A percentile compares a stretch with the other conserved stretches of the same genome.
phyloP scores from a whole-genome alignment of 805 yeast genomes.

The Schizosaccharomyces octosporus region DNA sequence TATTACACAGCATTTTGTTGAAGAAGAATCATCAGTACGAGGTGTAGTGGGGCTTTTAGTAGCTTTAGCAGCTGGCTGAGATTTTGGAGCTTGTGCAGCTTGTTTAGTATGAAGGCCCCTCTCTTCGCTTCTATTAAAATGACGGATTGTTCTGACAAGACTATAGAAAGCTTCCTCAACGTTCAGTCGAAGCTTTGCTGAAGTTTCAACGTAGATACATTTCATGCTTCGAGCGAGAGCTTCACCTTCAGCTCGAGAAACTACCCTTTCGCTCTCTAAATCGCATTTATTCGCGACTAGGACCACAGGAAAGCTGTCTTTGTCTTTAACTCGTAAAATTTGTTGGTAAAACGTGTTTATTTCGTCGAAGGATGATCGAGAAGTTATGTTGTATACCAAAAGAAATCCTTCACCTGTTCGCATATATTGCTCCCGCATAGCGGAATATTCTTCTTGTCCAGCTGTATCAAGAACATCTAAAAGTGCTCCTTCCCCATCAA shows the following conservation, averaged over 20 bases:
- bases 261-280: constrained; percentile 45
- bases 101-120: neutral
- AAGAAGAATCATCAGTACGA: neutral
- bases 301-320: constrained; percentile 49
- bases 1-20: neutral
- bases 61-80: neutral
- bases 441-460: constrained; percentile 68
- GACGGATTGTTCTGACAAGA: constrained; percentile 27
- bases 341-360: constrained; percentile 58
- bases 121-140: constrained; percentile 4
- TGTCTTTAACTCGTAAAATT: constrained; percentile 51
- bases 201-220: constrained; percentile 54
- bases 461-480: constrained; percentile 90
- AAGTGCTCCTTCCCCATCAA: constrained; percentile 54
- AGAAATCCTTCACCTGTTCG: constrained; percentile 40
- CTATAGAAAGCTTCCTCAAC: constrained; percentile 68
- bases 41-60: neutral
- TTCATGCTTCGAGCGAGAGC: constrained; percentile 43
- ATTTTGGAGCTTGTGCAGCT: neutral
- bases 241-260: constrained; percentile 39
- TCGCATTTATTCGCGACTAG: constrained; percentile 67
- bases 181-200: constrained; percentile 74
- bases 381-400: constrained; percentile 69
- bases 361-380: constrained; percentile 65
- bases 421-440: constrained; percentile 66